Conservation (phyloP, 768 basidiomycete genomes). For the Goffeauzyma gilvescens region DNA sequence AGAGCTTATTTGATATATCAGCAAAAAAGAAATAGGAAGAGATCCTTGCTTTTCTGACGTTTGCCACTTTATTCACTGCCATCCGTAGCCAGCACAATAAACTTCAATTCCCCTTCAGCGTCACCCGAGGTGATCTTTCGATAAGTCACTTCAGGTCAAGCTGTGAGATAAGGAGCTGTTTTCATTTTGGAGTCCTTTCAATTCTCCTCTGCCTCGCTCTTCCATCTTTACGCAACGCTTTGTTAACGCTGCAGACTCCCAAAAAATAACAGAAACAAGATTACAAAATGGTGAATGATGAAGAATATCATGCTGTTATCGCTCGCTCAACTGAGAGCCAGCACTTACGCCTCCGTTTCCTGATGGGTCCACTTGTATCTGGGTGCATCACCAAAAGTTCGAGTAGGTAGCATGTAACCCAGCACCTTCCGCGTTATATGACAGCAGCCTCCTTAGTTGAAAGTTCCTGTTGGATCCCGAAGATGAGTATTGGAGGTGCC, state of each 20-base stretch:
- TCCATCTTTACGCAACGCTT: no score
- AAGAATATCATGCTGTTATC: no score
- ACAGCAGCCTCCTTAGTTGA: conserved; percentile 24
- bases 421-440: conserved; percentile 26
- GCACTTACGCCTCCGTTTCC: conserved; percentile 17
- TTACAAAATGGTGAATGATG: no score
- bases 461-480: conserved; percentile 25
- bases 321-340: not conserved
- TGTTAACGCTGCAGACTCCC: not conserved
- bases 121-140: conserved; percentile 13
- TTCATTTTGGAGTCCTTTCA: not conserved
- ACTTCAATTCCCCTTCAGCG: conserved; percentile 20
- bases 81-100: conserved; percentile 30
- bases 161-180: conserved; percentile 30
- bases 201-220: not conserved
- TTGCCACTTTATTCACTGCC: no score
- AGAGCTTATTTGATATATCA: not conserved
- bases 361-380: conserved; percentile 28
- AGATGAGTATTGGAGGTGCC: not conserved
- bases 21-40: not conserved
- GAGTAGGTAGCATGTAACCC: conserved; percentile 27
- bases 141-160: conserved; percentile 26
- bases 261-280: no score
- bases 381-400: conserved; percentile 29
- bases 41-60: conserved; percentile 15